Conservation (phyloP, 2,329 filamentous ascomycete genomes). For the Colletotrichum incanum region DNA sequence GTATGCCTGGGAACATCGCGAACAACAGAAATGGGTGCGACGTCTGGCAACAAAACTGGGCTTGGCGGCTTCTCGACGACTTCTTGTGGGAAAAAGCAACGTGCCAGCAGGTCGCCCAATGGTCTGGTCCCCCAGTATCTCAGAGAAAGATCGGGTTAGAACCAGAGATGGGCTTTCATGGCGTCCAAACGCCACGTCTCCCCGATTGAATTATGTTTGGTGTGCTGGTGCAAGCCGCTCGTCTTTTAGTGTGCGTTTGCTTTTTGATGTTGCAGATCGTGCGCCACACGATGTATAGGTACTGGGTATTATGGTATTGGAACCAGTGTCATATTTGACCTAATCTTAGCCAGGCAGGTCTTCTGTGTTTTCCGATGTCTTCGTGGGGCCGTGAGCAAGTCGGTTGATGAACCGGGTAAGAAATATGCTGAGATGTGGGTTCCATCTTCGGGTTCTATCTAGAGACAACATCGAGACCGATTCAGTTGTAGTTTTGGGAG, state of each 20-base stretch:
- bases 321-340: not conserved
- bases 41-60: slow-evolving; percentile 7
- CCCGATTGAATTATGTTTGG: not conserved
- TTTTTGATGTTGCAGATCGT: slow-evolving; percentile 25
- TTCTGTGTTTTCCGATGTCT: not conserved
- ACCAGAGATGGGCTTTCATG: not conserved
- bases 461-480: not conserved
- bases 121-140: not conserved
- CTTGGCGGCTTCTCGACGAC: slow-evolving; percentile 19
- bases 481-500: not conserved
- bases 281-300: slow-evolving; percentile 7
- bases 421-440: not conserved
- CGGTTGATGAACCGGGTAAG: not conserved
- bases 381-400: not conserved
- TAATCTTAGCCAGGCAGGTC: not conserved
- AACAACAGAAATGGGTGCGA: slow-evolving; percentile 15
- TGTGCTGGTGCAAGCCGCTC: not conserved
- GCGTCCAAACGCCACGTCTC: not conserved
- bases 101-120: not conserved
- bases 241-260: slow-evolving; percentile 13
- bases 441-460: not conserved
- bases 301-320: not conserved
- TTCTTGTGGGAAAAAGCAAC: slow-evolving; percentile 10
- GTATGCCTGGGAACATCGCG: not conserved
- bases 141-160: not conserved